Evolutionary conservation across 1,139 yeast genomes (phyloP).

Genomic region (Geotrichum bryndzae): DNA sequence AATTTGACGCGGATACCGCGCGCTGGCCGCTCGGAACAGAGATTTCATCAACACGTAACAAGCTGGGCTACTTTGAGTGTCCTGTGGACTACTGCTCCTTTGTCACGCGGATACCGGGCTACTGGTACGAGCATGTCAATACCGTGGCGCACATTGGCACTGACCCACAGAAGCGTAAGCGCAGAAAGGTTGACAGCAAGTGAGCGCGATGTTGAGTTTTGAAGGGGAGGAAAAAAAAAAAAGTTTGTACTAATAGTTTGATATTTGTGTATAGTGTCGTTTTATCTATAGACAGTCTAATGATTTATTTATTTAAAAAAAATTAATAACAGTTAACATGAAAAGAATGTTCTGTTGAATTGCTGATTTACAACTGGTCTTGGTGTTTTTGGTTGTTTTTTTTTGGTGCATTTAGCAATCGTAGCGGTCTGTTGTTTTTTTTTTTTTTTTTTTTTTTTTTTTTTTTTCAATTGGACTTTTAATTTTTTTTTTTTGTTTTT

Average conservation of each 20-base stretch:
- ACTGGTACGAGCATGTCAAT: conserved; percentile 30
- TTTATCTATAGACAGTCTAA: no score
- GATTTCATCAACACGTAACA: conserved; percentile 24
- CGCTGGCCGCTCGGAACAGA: conserved; percentile 15
- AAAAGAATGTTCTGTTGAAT: no score
- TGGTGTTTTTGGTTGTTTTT: not conserved
- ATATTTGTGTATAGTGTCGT: no score
- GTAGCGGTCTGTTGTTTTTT: not conserved
- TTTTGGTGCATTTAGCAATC: no score
- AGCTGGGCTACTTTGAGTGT: conserved; percentile 25
- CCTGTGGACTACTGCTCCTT: conserved; percentile 27
- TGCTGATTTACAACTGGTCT: no score
- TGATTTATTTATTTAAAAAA: no score
- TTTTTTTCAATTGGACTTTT: not conserved
- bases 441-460: not conserved
- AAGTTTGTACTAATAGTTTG: not conserved
- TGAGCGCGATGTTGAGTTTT: not conserved
- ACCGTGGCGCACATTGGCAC: conserved; percentile 27
- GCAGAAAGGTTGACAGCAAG: conserved; percentile 8
- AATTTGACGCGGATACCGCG: conserved; percentile 22
- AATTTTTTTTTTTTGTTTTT: not conserved
- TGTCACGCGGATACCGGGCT: conserved; percentile 28
- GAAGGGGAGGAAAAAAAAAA: not conserved
- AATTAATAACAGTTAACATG: no score
- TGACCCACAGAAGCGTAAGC: conserved; percentile 28